Base-by-base conservation (phyloP, 805 yeast genomes). In the Saccharomycopsis selenospora region DNA sequence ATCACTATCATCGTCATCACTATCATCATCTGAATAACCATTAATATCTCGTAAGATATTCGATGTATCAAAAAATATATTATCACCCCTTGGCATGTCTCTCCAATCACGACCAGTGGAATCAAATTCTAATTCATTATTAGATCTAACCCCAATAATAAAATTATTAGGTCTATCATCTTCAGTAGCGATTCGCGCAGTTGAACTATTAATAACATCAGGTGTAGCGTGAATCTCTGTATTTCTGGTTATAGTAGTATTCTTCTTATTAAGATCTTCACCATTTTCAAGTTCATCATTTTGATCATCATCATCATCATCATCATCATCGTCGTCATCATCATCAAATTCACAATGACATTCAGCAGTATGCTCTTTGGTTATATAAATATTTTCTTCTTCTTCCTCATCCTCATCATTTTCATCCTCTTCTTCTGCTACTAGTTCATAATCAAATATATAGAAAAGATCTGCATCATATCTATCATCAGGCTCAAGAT, bases 71-170 rank as follows among this genome's bases (percentile, higher is more conserved):
- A 68, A 65, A 30, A 65, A 62, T 10, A 65, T 61, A 58, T 83
- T 83, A 1, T 67, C 67, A 2, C 78, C 85, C 44, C 88, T 65
- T 2, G 85, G 83, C 10, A 80, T 68, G 61, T 82, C 89, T 56
- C 88, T 66, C 86, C 89, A 81, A 63, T 83, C 89, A 29, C 76
- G 67, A 0, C 86, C 87, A 42, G 69, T 60, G 24, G 75, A 72
- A 59, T 80, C 86, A 59, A 77, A 74, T 43, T 76, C 79, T 33
- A 76, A 64, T 1, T 65, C 59, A 2, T 57, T 53, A 7, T 58
- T 51, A 3, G 70, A 60, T 52, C 75, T 58, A 1, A 66, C 62
- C n/a, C 45, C 45, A 5, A 42, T n/a, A 17, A 27, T 29, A 13
- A 42, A 27, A 25, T 41, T 41, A 20, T 41, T 25, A 5, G 18